These are phyloP conservation scores for Ramaria rubella DNA, from an alignment of 768 basidiomycete genomes.

Conservation along the genomic window DNA sequence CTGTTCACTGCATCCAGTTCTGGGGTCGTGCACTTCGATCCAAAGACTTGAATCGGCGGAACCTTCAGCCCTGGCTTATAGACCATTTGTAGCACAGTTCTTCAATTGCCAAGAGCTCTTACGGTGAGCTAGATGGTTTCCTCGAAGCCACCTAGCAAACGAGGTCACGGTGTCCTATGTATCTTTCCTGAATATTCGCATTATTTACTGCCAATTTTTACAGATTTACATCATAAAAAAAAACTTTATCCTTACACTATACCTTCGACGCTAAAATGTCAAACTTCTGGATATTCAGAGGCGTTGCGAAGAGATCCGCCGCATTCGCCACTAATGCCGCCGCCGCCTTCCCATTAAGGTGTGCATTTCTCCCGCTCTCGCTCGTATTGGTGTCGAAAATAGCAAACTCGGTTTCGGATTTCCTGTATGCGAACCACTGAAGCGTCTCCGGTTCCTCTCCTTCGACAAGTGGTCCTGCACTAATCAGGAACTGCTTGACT, in stretches of 20 bases:
- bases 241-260: slow-evolving; percentile 7
- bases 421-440: slow-evolving; percentile 35
- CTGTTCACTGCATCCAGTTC: no score
- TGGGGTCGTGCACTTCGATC: no score
- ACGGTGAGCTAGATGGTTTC: no score
- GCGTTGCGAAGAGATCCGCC: slow-evolving; percentile 24
- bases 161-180: no score
- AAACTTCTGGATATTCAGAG: slow-evolving; percentile 27
- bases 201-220: no score
- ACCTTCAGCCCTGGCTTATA: no score
- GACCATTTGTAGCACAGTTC: no score
- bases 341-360: slow-evolving; percentile 31
- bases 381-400: slow-evolving; percentile 33
- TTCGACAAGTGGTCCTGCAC: slow-evolving; percentile 29
- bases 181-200: no score
- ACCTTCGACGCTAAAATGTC: slow-evolving; percentile 32
- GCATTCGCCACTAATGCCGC: slow-evolving; percentile 28
- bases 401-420: slow-evolving; percentile 32
- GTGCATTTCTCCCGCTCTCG: slow-evolving; percentile 28
- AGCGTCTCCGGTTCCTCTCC: slow-evolving; percentile 29
- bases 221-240: no score
- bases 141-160: no score
- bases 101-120: no score
- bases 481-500: slow-evolving; percentile 31
- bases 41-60: no score